Percentiles rank a stretch among this genome's conserved stretches.
These are phyloP conservation scores for Leccinum truebloodii DNA, from an alignment of 768 basidiomycete genomes.

Conservation along the genomic window DNA sequence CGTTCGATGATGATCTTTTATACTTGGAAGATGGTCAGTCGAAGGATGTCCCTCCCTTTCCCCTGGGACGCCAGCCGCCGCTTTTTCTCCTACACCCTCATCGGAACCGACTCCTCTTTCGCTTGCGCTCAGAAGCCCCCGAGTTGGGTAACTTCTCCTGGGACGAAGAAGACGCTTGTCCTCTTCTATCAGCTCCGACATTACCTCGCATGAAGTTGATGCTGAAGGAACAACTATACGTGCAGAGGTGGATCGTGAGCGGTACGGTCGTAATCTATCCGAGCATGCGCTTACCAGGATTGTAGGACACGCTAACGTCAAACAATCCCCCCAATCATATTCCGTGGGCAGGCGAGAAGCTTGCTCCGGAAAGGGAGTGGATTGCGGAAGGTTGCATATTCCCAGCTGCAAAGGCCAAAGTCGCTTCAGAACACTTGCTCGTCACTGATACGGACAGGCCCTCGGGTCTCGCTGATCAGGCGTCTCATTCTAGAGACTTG, in stretches of 20 bases:
- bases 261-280: background rate
- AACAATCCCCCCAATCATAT: conserved; percentile 30
- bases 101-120: conserved; percentile 26
- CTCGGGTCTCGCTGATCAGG: conserved; percentile 1
- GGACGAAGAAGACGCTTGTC: conserved; percentile 18
- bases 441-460: background rate
- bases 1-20: conserved; percentile 14
- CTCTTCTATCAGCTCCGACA: conserved; percentile 34
- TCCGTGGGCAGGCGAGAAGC: conserved; percentile 31
- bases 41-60: conserved; percentile 34
- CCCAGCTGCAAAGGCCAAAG: conserved; percentile 17
- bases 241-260: conserved; percentile 38
- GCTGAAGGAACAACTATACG: conserved; percentile 36
- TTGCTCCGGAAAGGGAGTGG: conserved; percentile 26
- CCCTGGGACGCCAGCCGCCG: conserved; percentile 25
- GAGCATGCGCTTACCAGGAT: conserved; percentile 9
- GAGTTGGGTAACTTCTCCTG: conserved; percentile 20
- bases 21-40: conserved; percentile 15
- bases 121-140: conserved; percentile 20
- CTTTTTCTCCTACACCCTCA: conserved; percentile 30
- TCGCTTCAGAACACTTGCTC: conserved; percentile 1
- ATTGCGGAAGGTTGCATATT: conserved; percentile 33
- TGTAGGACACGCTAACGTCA: conserved; percentile 21
- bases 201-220: conserved; percentile 37
- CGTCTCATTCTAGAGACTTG: conserved; percentile 3